phyloP scores from a whole-genome alignment of 106 monocot species.

The Dioscorea zingiberensis region DNA sequence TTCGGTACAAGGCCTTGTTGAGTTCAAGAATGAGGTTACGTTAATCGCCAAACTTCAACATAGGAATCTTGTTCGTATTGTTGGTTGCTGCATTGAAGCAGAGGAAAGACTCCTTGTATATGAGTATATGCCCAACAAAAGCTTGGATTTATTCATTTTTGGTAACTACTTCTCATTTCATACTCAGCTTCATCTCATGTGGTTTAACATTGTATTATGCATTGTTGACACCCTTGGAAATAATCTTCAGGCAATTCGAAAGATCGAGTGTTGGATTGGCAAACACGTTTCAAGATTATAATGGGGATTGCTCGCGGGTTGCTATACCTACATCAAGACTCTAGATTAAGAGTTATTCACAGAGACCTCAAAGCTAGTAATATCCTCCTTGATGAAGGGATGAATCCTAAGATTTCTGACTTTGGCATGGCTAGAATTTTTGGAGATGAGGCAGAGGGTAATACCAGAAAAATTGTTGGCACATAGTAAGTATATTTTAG shows the following conservation, averaged over 20 bases:
- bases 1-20: background rate
- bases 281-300: constrained; percentile 14
- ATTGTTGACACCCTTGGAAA: no score
- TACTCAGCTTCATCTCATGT: no score
- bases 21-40: background rate
- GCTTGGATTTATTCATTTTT: background rate
- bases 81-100: background rate
- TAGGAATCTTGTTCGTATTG: background rate
- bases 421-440: constrained; percentile 47
- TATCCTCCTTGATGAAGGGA: constrained; percentile 28
- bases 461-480: constrained; percentile 27
- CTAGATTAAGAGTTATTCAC: constrained; percentile 29
- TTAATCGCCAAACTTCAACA: background rate
- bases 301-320: constrained; percentile 30
- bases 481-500: constrained; percentile 35
- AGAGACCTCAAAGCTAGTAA: constrained; percentile 43
- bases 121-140: background rate
- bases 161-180: background rate
- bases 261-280: constrained; percentile 33
- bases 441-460: constrained; percentile 6
- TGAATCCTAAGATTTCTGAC: constrained; percentile 46
- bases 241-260: no score
- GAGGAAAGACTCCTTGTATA: background rate
- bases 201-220: no score
- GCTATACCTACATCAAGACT: constrained; percentile 41